Percentiles rank a stretch among this genome's conserved stretches.
Evolutionary conservation across 495 filamentous ascomycete genomes (phyloP).

Genomic region (Aspergillus sclerotiicarbonarius): DNA sequence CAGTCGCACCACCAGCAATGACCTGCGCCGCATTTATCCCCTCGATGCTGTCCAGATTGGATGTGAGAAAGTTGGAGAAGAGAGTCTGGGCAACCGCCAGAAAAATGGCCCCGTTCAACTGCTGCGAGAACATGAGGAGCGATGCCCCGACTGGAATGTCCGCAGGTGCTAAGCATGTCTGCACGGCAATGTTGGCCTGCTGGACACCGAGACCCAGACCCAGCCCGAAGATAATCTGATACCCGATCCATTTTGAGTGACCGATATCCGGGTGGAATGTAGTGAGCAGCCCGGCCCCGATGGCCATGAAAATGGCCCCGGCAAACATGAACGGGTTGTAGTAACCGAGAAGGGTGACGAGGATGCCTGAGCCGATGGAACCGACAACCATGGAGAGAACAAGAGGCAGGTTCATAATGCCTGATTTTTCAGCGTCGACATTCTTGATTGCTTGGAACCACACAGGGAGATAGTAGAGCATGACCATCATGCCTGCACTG

Average conservation of each 20-base stretch:
- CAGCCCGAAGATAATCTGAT: constrained; percentile 37
- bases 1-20: constrained; percentile 55
- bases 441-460: constrained; percentile 58
- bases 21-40: constrained; percentile 38
- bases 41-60: constrained; percentile 37
- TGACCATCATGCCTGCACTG: constrained; percentile 29
- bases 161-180: constrained; percentile 20
- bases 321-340: constrained; percentile 25
- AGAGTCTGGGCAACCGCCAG: constrained; percentile 45
- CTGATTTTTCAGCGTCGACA: constrained; percentile 44
- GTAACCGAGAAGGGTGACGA: constrained; percentile 22
- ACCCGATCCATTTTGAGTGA: constrained; percentile 38
- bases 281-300: constrained; percentile 56
- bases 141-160: constrained; percentile 26
- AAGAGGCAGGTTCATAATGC: constrained; percentile 52
- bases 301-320: constrained; percentile 42
- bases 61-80: constrained; percentile 44
- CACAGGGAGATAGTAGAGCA: constrained; percentile 61
- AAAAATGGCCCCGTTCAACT: constrained; percentile 44
- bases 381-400: constrained; percentile 37
- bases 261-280: constrained; percentile 25
- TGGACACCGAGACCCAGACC: constrained; percentile 32
- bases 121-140: constrained; percentile 21
- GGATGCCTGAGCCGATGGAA: constrained; percentile 38
- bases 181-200: constrained; percentile 32